Evolutionary conservation across 495 filamentous ascomycete genomes (phyloP).

Genomic region (Penicillium crystallinum): DNA sequence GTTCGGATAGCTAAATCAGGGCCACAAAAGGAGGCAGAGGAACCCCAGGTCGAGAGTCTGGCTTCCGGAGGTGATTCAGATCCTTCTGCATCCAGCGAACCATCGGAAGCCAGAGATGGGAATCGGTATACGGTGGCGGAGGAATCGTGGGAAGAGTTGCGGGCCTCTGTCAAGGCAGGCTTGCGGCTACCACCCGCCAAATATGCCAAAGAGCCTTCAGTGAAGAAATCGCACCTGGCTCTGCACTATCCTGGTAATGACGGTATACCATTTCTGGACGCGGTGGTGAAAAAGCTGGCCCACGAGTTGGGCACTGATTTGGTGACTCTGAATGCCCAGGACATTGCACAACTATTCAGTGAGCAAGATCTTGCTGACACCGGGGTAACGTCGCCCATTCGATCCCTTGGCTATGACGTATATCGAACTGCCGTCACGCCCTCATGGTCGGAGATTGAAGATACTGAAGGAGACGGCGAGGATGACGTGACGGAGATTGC

Average conservation of each 20-base stretch:
- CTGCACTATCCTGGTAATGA: constrained; percentile 62
- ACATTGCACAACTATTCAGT: constrained; percentile 72
- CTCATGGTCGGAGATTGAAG: constrained; percentile 32
- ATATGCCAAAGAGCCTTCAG: constrained; percentile 44
- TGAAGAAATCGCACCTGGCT: constrained; percentile 57
- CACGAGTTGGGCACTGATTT: constrained; percentile 63
- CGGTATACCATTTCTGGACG: constrained; percentile 52
- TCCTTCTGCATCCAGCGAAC: constrained; percentile 11
- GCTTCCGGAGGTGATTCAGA: constrained; percentile 24
- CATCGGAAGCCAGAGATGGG: constrained; percentile 7
- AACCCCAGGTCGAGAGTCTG: neutral
- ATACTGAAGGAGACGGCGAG: constrained; percentile 37
- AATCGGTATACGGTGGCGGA: constrained; percentile 35
- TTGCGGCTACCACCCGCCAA: constrained; percentile 35
- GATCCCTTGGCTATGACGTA: constrained; percentile 67
- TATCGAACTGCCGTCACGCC: constrained; percentile 30
- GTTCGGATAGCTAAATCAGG: constrained; percentile 26
- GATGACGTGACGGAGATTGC: constrained; percentile 34
- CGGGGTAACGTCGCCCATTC: constrained; percentile 33
- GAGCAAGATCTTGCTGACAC: constrained; percentile 55
- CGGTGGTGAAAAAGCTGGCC: constrained; percentile 55
- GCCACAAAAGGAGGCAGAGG: constrained; percentile 16
- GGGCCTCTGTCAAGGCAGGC: constrained; percentile 37
- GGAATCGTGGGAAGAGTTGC: constrained; percentile 37
- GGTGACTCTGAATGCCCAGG: constrained; percentile 69